Conservation (phyloP, 768 basidiomycete species). For the Leccinum rimulosum region DNA sequence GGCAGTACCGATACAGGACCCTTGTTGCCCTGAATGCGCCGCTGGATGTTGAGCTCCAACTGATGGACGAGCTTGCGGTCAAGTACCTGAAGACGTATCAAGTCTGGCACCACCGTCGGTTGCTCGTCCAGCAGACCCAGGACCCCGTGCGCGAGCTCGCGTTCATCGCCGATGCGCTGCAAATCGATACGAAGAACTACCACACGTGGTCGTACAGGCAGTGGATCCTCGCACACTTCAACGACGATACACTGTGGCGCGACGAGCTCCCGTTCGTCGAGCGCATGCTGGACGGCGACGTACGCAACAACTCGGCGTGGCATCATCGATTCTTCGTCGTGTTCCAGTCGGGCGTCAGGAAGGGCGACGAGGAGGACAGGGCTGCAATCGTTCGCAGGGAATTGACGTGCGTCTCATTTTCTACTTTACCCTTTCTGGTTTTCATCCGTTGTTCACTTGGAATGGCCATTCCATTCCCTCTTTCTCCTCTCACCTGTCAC, state of each 20-base stretch:
- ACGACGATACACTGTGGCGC: conserved; percentile 66
- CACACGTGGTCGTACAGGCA: conserved; percentile 99
- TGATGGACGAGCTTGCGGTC: conserved; percentile 87
- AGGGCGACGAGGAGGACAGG: conserved; percentile 60
- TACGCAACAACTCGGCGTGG: conserved; percentile 98
- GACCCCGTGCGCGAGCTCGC: conserved; percentile 65
- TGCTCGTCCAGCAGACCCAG: conserved; percentile 59
- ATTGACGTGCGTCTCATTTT: conserved; percentile 56
- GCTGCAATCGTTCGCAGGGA: conserved; percentile 65
- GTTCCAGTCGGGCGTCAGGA: conserved; percentile 61
- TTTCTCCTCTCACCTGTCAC: neutral
- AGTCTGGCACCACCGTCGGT: conserved; percentile 92
- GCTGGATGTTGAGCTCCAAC: conserved; percentile 70
- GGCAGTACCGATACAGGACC: conserved; percentile 95
- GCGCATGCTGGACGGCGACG: conserved; percentile 64
- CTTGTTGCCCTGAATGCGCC: conserved; percentile 64
- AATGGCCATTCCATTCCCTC: neutral
- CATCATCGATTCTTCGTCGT: conserved; percentile 92
- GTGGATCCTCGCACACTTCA: conserved; percentile 88
- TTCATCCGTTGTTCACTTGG: neutral
- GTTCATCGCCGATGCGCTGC: conserved; percentile 73
- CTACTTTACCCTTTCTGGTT: neutral
- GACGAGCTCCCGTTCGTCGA: conserved; percentile 78
- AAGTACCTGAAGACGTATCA: conserved; percentile 93
- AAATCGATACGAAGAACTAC: conserved; percentile 90